Base-by-base conservation (phyloP, 139 green algal genomes). In the Raphidocelis subcapitata region DNA sequence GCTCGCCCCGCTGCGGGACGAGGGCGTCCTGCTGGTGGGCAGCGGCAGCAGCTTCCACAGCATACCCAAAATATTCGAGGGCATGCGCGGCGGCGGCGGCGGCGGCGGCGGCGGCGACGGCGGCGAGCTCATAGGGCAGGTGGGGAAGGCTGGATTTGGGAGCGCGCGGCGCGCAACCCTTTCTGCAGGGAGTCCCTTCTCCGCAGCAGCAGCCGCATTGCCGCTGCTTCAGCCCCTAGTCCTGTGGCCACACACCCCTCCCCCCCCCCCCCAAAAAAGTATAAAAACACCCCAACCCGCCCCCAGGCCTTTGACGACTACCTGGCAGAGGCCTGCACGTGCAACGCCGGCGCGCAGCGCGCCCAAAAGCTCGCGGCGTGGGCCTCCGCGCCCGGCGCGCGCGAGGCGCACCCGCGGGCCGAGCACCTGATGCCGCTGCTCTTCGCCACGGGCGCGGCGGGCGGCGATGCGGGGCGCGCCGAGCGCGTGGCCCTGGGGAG, bases 1-100 rank as follows among this genome's bases (percentile, higher is more conserved):
- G 5, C 79, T 96, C 32, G 74, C 79, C 15, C 87, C 91, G 0
- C 77, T 96, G 65, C 73, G 90, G 0, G 82, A 87, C 23, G 79
- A 97, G 55, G 87, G 87, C 3, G 85, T 97, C 37, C 76, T 95
- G 26, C 70, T 96, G 29, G 10, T 97, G 33, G 81, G 77, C 47
- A 82, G 63, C 51, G 89, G 89, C 46, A 59, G 78, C 16, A 79
- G 55, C 47, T 92, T 91, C 65, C 89, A 94, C 80, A 91, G 87
- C 77, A 81, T 93, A 81, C 26, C 32, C 0, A 63, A 41, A 3
- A 63, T 87, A 37, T 49, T 52, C 16, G 57, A 28, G 2, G 51
- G 35, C 28, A 62, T 59, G 35, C 35, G 46, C 8, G n/a, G n/a
- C n/a, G n/a, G n/a, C n/a, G n/a, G n/a, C n/a, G n/a, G n/a, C n/a